Percentiles rank a stretch among this genome's conserved stretches.
Evolutionary conservation across 2,329 filamentous ascomycete genomes (phyloP).

Genomic region (Fusarium sp.): DNA sequence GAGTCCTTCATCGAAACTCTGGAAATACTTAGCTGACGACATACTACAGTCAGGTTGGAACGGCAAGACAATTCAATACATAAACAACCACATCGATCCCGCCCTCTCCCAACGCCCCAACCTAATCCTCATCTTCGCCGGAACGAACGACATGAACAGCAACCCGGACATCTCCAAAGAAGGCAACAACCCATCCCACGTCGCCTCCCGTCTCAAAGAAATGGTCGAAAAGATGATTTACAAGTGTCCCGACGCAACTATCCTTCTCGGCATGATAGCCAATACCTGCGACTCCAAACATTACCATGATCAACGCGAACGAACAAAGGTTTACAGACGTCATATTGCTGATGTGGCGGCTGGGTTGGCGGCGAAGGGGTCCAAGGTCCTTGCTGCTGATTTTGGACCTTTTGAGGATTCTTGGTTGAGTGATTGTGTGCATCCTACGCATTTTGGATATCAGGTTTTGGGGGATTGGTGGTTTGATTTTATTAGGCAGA

Average conservation of each 20-base stretch:
- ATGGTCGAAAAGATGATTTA: conserved; percentile 25
- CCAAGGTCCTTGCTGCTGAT: conserved; percentile 25
- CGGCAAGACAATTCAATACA: conserved; percentile 26
- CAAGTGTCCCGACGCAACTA: conserved; percentile 19
- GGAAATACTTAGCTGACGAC: too few relatives aligned
- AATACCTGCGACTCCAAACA: conserved; percentile 8
- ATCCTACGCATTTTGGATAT: conserved; percentile 38
- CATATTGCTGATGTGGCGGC: conserved; percentile 1
- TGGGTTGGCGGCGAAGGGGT: rapidly evolving
- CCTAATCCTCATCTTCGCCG: conserved; percentile 18
- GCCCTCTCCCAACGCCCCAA: conserved; percentile 17
- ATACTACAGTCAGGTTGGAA: conserved; percentile 13
- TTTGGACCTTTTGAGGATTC: conserved; percentile 15
- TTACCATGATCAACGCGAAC: not conserved
- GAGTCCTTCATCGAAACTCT: not conserved
- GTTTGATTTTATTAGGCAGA: conserved; percentile 41
- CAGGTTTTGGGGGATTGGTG: conserved; percentile 36
- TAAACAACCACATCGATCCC: conserved; percentile 6
- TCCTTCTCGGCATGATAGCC: conserved; percentile 24
- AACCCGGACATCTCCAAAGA: conserved; percentile 13
- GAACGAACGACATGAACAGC: conserved; percentile 30
- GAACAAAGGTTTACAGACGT: conserved; percentile 3
- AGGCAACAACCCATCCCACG: conserved; percentile 10
- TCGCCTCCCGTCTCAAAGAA: conserved; percentile 7
- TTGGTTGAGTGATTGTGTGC: conserved; percentile 36